Evolutionary conservation across 768 basidiomycete genomes (phyloP), one percentile per base, ranked within the genome.

Genomic region (Imleria badia): DNA sequence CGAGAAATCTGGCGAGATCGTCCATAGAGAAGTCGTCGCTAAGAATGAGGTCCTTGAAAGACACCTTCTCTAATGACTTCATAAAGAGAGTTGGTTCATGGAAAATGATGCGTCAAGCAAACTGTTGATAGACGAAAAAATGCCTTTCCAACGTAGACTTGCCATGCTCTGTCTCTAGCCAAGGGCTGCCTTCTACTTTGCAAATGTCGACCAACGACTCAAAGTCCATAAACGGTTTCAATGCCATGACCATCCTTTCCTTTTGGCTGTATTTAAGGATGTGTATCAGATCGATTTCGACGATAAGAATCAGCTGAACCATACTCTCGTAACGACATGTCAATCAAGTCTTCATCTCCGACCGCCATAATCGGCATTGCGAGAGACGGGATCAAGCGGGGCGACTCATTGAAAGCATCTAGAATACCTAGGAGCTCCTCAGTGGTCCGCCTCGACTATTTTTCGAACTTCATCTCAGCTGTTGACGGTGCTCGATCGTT

Each of bases 31-130:
- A 71, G 30, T 71, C 65, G 4, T 73, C 63, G 29, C 66, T 63
- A 38, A 72, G 57, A 20, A 72, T 35, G n/a, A 73, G 47, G 45
- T 73, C 71, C 43, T 62, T 62, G 47, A 73, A 61, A 14, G 71
- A 73, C 3, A 69, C 72, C 36, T 61, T 72, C 14, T 63, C 62
- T 23, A 65, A n/a, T 5, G 70, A 53, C 43, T 67, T 69, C 58
- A 63, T 52, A 31, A 66, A 68, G 3, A 73, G 60, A 12, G 34
- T 52, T 1, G 64, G 66, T 12, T 73, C 52, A 20, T 73, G 58
- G 23, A 70, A 67, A 39, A 72, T 58, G 26, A 72, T 62, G 0
- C 72, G 61, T 7, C 72, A 64, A 33, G 55, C 48, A 48, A 65
- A 72, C 26, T 72, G 73, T 15, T 55, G 59, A 15, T 47, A 39